Percentiles rank a stretch among this genome's conserved stretches.
phyloP scores from a whole-genome alignment of 2,329 filamentous ascomycete genomes.

The Fonsecaea monophora region DNA sequence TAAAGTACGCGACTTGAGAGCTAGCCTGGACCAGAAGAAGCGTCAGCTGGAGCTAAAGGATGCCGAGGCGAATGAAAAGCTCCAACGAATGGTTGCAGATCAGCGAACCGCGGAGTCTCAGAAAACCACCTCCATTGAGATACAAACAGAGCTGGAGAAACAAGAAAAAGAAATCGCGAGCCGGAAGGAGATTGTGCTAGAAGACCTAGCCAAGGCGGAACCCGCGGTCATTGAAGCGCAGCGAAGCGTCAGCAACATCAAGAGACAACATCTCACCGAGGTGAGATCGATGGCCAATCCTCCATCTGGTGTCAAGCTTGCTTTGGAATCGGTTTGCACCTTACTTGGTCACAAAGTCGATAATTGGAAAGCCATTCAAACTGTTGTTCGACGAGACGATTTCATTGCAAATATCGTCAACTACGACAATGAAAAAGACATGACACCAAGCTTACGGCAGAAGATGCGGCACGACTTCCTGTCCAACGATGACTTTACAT shows the following conservation, averaged over 20 bases:
- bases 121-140: slow-evolving; percentile 84
- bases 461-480: slow-evolving; percentile 95
- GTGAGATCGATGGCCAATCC: slow-evolving; percentile 96
- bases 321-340: slow-evolving; percentile 95
- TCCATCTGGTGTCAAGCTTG: slow-evolving; percentile 85
- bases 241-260: slow-evolving; percentile 98
- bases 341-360: slow-evolving; percentile 87
- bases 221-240: slow-evolving; percentile 92
- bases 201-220: slow-evolving; percentile 87
- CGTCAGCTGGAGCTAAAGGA: slow-evolving; percentile 91
- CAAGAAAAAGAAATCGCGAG: slow-evolving; percentile 87
- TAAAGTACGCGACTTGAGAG: slow-evolving; percentile 91
- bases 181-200: slow-evolving; percentile 81
- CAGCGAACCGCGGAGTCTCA: slow-evolving; percentile 93
- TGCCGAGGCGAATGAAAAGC: slow-evolving; percentile 92
- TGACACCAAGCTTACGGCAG: slow-evolving; percentile 80
- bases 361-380: slow-evolving; percentile 90
- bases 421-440: slow-evolving; percentile 93
- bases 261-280: slow-evolving; percentile 94
- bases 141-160: slow-evolving; percentile 83
- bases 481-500: slow-evolving; percentile 93
- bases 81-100: slow-evolving; percentile 96
- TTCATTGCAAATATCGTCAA: slow-evolving; percentile 98
- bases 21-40: slow-evolving; percentile 93
- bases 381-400: slow-evolving; percentile 86